A percentile compares a stretch with the other conserved stretches of the same genome.
These are phyloP conservation scores for Globisporangium camurandrum DNA, from an alignment of 352 stramenopile species.

Conservation along the genomic window DNA sequence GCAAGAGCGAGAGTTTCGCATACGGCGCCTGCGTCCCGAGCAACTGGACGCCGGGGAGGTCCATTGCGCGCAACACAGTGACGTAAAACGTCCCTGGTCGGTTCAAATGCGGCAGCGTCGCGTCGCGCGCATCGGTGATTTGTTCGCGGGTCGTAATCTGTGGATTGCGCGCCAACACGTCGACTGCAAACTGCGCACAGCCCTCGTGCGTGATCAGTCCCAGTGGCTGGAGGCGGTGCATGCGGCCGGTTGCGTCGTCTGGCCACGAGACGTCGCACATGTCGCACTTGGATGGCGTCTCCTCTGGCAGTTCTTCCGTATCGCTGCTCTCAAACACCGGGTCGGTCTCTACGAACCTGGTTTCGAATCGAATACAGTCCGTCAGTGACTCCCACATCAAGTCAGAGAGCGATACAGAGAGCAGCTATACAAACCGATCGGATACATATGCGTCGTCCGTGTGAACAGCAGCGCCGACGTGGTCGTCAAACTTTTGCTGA, in stretches of 20 bases:
- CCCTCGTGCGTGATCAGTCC: conserved; percentile 63
- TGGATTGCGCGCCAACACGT: conserved; percentile 50
- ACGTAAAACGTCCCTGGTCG: conserved; percentile 68
- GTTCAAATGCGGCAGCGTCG: conserved; percentile 50
- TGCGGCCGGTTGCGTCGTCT: conserved; percentile 41
- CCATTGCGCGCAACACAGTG: conserved; percentile 63
- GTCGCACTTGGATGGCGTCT: conserved; percentile 39
- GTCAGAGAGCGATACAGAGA: not conserved
- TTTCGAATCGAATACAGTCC: not conserved
- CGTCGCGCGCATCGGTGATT: conserved; percentile 36
- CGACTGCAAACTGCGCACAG: conserved; percentile 65
- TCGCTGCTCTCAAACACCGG: conserved; percentile 65
- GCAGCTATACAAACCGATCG: conserved; percentile 18
- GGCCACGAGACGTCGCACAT: conserved; percentile 82
- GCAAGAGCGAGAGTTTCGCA: conserved; percentile 62
- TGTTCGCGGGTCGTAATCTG: conserved; percentile 48
- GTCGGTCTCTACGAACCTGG: conserved; percentile 50
- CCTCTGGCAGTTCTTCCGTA: conserved; percentile 34
- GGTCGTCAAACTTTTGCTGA: conserved; percentile 68
- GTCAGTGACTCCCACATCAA: not conserved
- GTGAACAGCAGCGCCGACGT: too few relatives aligned
- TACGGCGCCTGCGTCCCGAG: conserved; percentile 66
- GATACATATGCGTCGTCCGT: conserved; percentile 37
- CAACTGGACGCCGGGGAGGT: conserved; percentile 55
- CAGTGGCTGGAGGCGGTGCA: conserved; percentile 44